These are phyloP conservation scores for Boletus mariae DNA, from an alignment of 1,284 basidiomycete genomes.

Conservation along the genomic window DNA sequence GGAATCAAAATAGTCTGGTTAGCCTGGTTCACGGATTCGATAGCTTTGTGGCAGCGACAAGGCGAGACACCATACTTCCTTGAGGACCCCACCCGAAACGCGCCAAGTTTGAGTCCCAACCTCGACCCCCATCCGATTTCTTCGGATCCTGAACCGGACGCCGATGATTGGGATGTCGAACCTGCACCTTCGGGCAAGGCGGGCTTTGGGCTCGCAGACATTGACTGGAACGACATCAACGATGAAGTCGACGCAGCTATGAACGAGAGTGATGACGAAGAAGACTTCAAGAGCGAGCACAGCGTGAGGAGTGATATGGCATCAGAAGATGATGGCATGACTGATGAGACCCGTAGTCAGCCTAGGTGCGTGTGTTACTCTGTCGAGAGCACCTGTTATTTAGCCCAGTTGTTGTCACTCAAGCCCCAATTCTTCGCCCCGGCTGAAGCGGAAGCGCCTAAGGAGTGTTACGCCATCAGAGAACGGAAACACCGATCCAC, in stretches of 20 bases:
- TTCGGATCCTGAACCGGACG: slow-evolving; percentile 61
- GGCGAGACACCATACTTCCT: slow-evolving; percentile 72
- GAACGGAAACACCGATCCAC: slow-evolving; percentile 36
- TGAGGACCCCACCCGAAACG: slow-evolving; percentile 42
- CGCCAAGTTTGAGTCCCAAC: slow-evolving; percentile 44
- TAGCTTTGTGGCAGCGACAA: slow-evolving; percentile 76
- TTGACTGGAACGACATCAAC: slow-evolving; percentile 78
- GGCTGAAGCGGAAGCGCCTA: slow-evolving; percentile 58
- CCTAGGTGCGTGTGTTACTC: slow-evolving; percentile 24
- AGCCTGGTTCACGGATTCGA: slow-evolving; percentile 84
- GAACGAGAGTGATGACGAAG: slow-evolving; percentile 66
- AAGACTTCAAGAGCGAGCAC: slow-evolving; percentile 34
- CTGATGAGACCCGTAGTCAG: slow-evolving; percentile 30
- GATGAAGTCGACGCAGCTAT: slow-evolving; percentile 86
- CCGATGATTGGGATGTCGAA: slow-evolving; percentile 62
- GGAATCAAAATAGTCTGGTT: slow-evolving; percentile 82
- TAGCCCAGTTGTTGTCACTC: slow-evolving; percentile 17
- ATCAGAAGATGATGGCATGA: slow-evolving; percentile 31
- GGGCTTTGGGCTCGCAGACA: slow-evolving; percentile 47
- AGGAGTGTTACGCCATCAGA: slow-evolving; percentile 71
- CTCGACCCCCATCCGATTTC: slow-evolving; percentile 55
- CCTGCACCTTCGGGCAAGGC: slow-evolving; percentile 28
- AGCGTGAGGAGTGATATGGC: slow-evolving; percentile 34
- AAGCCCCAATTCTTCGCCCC: slow-evolving; percentile 47
- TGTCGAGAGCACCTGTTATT: neutral